A percentile compares a stretch with the other conserved stretches of the same genome.
These are phyloP conservation scores for Cinnamomum micranthum DNA, from an alignment of 164 flowering plant genomes.

Conservation along the genomic window DNA sequence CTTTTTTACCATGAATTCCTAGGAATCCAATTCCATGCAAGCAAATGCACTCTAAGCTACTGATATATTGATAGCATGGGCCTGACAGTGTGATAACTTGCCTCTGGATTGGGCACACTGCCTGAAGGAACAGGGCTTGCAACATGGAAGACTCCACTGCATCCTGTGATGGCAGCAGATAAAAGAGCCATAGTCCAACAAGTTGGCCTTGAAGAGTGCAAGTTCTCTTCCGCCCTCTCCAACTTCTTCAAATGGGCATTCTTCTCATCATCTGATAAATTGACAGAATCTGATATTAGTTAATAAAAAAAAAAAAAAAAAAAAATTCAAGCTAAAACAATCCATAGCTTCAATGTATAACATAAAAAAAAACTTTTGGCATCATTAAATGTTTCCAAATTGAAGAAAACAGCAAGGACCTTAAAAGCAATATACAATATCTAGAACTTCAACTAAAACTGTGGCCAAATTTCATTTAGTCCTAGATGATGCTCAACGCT, in stretches of 20 bases:
- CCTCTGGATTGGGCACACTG: conserved; percentile 36
- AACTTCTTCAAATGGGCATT: conserved; percentile 43
- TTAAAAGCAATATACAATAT: background rate
- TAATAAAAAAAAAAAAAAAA: too few species aligned
- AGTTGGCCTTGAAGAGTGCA: conserved; percentile 55
- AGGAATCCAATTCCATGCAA: too few species aligned
- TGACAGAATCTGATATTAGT: background rate
- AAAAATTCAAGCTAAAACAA: too few species aligned
- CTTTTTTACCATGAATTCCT: too few species aligned
- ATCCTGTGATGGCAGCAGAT: conserved; percentile 45
- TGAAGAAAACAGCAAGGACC: background rate
- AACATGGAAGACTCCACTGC: conserved; percentile 58
- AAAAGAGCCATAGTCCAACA: conserved; percentile 42
- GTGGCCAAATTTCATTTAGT: background rate
- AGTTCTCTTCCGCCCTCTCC: conserved; percentile 39
- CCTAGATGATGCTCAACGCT: background rate
- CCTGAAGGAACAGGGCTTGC: conserved; percentile 50
- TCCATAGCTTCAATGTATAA: background rate
- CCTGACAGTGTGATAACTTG: background rate
- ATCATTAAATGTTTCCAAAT: background rate
- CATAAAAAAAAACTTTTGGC: too few species aligned
- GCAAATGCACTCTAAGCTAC: background rate
- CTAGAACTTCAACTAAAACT: background rate
- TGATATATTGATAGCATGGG: background rate
- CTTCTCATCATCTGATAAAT: conserved; percentile 36